Base-by-base conservation (phyloP, 495 filamentous ascomycete species). In the Penicillium coffeae region DNA sequence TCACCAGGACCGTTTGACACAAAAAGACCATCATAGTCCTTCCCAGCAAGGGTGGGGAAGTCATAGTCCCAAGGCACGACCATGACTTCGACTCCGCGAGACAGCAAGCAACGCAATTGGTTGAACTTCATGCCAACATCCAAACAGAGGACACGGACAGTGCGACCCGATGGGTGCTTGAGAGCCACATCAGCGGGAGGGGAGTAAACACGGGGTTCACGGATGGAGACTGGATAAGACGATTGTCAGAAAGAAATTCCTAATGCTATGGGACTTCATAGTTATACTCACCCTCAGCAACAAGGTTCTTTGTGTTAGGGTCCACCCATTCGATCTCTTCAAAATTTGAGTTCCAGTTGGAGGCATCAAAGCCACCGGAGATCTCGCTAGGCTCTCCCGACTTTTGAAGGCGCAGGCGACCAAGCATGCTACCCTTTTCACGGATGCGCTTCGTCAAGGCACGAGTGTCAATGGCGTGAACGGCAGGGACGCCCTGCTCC, bases 41-140 rank as follows among this genome's bases (percentile, higher is more conserved):
- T 80, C 39, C 84, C 84, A 33, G 81, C 83, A 33, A 85, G 79
- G 32, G 66, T 68, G 42, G 83, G 77, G 71, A 98, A 93, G 65
- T 96, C 85, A 62, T 96, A 90, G 64, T 96, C 83, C 90, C 90
- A 96, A 9, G 93, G 93, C 27, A 95, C 90, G 38, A 95, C 90
- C 56, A 92, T 73, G 48, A 98, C 90, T 63, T 97, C 93, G 18
- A 96, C 84, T n/a, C 93, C 93, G 51, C 93, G 82, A 45, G 79
- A 82, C 34, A 98, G 76, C 42, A 98, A 81, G 72, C 93, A 98
- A 49, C 93, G 79, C 38, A 98, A 77, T 74, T 98, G 93, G 71
- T 96, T 98, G 72, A 86, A 95, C 69, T 98, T 98, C 73, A 96
- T 80, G 55, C 93, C 93, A 46, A 98, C 92, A 71, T 98, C 93